Evolutionary conservation across 768 basidiomycete genomes (phyloP).

Genomic region (Hemileccinum impolitum): DNA sequence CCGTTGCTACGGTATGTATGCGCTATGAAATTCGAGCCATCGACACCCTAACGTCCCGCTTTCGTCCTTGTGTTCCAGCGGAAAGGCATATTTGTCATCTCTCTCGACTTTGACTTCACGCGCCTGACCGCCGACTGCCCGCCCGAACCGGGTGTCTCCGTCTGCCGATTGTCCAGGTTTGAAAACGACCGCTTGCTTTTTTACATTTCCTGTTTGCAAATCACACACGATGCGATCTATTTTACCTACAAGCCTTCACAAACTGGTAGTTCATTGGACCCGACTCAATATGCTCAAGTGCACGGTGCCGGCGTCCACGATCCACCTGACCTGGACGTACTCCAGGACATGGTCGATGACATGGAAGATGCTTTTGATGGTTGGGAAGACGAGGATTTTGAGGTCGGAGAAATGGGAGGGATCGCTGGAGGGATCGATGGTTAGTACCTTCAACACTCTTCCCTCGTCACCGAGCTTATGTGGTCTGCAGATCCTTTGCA

Average conservation of each 20-base stretch:
- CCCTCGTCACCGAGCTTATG: constrained; percentile 1
- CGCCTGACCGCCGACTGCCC: constrained; percentile 25
- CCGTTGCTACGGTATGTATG: constrained; percentile 43
- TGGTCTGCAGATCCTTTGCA: constrained; percentile 10
- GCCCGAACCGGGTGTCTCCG: constrained; percentile 31
- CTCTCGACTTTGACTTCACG: constrained; percentile 22
- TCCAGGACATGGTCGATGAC: constrained; percentile 8
- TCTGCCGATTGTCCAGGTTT: constrained; percentile 17
- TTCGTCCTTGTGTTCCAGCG: background rate
- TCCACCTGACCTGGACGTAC: background rate
- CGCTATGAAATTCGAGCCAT: background rate
- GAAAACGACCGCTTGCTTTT: constrained; percentile 16
- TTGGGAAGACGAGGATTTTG: constrained; percentile 17
- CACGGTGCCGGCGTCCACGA: background rate
- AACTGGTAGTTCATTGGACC: background rate
- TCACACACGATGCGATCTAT: constrained; percentile 51
- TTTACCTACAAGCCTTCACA: constrained; percentile 34
- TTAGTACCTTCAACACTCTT: background rate
- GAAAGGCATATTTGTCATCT: constrained; percentile 27
- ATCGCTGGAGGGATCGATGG: constrained; percentile 9
- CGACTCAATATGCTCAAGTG: background rate
- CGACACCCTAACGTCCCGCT: background rate
- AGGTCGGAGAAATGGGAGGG: constrained; percentile 10
- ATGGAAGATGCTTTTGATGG: constrained; percentile 10
- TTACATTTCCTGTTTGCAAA: constrained; percentile 49